Conservation (phyloP, 2,329 filamentous ascomycete genomes). For the Trichoderma guizhouense region DNA sequence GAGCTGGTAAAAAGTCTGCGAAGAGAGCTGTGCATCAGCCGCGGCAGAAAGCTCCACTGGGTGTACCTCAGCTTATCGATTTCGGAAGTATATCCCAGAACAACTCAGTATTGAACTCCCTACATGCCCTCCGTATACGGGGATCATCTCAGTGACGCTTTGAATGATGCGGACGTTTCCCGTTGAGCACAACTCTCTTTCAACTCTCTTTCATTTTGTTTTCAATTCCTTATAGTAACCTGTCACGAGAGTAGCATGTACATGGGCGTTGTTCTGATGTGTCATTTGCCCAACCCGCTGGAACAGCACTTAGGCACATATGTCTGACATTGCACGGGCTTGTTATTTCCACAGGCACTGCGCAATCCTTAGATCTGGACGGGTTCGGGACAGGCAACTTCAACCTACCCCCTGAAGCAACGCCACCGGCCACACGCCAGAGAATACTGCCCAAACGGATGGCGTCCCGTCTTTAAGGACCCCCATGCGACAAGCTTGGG, state of each 20-base stretch:
- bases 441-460: not conserved
- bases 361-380: not conserved
- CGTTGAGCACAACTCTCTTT: not conserved
- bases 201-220: not conserved
- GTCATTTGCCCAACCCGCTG: not conserved
- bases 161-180: not conserved
- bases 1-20: not conserved
- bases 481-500: not conserved
- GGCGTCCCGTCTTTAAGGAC: not conserved
- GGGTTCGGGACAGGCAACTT: not conserved
- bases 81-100: not conserved
- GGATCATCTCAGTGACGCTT: not conserved
- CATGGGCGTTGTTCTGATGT: not conserved
- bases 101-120: not conserved
- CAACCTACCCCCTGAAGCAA: not conserved
- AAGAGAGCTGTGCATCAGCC: not conserved
- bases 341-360: not conserved
- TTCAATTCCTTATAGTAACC: not conserved
- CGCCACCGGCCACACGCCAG: not conserved
- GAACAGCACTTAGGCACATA: not conserved
- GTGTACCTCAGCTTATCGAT: not conserved
- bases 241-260: not conserved
- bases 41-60: not conserved
- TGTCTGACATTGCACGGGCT: not conserved
- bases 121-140: no score